Percentiles rank a stretch among this genome's conserved stretches.
Evolutionary conservation across 352 stramenopile species (phyloP).

Genomic region (Phytophthora tentaculata): DNA sequence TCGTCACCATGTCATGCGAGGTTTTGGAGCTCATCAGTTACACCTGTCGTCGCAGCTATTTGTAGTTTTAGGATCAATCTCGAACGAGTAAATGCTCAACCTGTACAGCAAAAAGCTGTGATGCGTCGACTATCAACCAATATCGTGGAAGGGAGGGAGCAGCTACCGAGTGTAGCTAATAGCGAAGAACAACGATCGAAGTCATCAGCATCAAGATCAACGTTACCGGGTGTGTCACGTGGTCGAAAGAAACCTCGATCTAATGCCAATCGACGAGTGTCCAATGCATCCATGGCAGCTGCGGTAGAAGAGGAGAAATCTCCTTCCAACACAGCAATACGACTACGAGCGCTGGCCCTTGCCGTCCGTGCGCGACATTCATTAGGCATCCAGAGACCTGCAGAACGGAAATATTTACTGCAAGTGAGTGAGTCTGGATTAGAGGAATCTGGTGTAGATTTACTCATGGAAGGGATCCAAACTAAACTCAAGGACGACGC

Average conservation of each 20-base stretch:
- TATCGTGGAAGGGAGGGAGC: not conserved
- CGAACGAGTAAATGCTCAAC: not conserved
- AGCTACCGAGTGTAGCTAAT: not conserved
- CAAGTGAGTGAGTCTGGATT: conserved; percentile 46
- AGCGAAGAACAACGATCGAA: not conserved
- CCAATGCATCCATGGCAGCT: conserved; percentile 9
- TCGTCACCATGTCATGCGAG: no score
- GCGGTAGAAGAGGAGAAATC: conserved; percentile 20
- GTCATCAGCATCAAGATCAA: not conserved
- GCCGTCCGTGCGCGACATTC: conserved; percentile 61
- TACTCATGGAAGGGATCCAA: conserved; percentile 38
- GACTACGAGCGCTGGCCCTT: conserved; percentile 53
- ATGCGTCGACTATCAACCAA: not conserved
- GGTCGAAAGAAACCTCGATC: conserved; percentile 10
- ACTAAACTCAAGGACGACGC: conserved; percentile 41
- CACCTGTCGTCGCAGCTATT: no score
- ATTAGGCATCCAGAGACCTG: conserved; percentile 43
- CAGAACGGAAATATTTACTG: conserved; percentile 48
- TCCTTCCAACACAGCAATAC: conserved; percentile 48
- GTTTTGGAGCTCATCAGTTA: no score
- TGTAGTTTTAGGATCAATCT: no score
- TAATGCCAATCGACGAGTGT: conserved; percentile 21
- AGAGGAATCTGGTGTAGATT: conserved; percentile 47
- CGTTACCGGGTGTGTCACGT: conserved; percentile 12
- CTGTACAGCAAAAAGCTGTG: not conserved